These are phyloP conservation scores for Flaveria trinervia DNA, from an alignment of 129 eudicot genomes.

Conservation along the genomic window DNA sequence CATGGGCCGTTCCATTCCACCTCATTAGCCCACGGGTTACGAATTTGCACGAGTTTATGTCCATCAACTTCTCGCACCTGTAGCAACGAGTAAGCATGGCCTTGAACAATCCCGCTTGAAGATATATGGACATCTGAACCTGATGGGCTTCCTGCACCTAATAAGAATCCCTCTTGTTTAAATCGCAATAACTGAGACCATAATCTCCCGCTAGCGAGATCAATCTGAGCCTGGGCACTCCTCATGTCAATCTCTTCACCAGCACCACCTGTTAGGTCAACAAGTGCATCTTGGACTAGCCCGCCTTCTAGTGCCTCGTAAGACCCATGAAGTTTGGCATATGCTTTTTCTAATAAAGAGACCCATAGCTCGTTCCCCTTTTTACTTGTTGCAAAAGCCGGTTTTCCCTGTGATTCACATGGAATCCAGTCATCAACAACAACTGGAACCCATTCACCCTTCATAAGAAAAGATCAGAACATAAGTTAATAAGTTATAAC, in stretches of 20 bases:
- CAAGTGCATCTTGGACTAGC: constrained; percentile 98
- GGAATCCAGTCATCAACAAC: constrained; percentile 99
- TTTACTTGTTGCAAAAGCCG: constrained; percentile 95
- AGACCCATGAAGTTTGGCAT: constrained; percentile 97
- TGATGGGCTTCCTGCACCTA: constrained; percentile 99
- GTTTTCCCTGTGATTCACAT: constrained; percentile 92
- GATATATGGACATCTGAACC: constrained; percentile 98
- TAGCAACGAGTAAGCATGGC: constrained; percentile 96
- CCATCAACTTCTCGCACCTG: constrained; percentile 95
- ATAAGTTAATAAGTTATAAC: background rate
- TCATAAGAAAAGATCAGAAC: background rate
- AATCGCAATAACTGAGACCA: constrained; percentile 97
- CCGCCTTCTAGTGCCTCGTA: constrained; percentile 99
- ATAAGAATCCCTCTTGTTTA: constrained; percentile 88
- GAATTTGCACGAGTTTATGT: constrained; percentile 91
- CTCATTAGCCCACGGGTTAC: constrained; percentile 99
- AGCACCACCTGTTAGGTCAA: constrained; percentile 98
- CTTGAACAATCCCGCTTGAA: constrained; percentile 96
- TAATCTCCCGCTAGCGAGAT: constrained; percentile 95
- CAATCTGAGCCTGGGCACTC: constrained; percentile 95
- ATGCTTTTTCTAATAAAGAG: constrained; percentile 86
- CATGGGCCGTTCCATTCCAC: constrained; percentile 99
- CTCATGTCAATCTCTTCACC: constrained; percentile 99
- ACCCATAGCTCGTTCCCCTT: constrained; percentile 95
- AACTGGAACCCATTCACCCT: constrained; percentile 99